Evolutionary conservation across 768 basidiomycete species (phyloP), one percentile per base, ranked within the genome.

Genomic region (Lactarius sanguifluus): DNA sequence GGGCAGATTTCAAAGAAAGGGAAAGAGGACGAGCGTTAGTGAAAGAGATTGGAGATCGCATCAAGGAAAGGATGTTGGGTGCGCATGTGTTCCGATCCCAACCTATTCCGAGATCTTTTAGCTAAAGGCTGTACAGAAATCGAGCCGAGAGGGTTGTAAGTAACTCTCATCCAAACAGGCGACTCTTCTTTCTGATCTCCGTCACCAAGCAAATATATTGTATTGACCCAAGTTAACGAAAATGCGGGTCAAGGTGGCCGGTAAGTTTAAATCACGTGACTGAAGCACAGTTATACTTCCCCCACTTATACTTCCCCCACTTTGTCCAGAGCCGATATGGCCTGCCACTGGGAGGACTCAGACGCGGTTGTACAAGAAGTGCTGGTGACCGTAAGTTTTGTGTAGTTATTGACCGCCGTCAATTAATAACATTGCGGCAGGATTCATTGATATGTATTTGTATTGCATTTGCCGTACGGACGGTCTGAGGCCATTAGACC

Each of bases 281-380:
- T 4, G 18, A 1, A 16, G 20, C 59, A 25, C n/a, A 9, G 20
- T 45, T 1, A 45, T 1, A 45, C 10, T 16, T 52, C 13, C 25
- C 23, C 2, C 36, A 64, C 34, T 60, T 23, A n/a, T n/a, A 45
- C 10, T 16, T 52, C 13, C 25, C 23, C 2, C 36, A 64, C 34
- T 60, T 23, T 57, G 36, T 64, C 41, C 58, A 93, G 92, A 71
- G 90, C 89, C 57, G 90, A 91, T 75, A 85, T 94, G 78, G 84
- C 83, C 58, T 92, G 89, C 68, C 92, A 94, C 73, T 94, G 92
- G 92, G 92, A 94, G 79, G 92, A 94, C 69, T 84, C 85, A 61
- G 92, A 94, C 73, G 80, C 82, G 59, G 86, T 92, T 65, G 82
- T 86, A 50, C 87, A 91, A 75, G 92, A 94, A 77, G 80, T 94